Percentiles rank a stretch among this genome's conserved stretches.
phyloP scores from a whole-genome alignment of 306 rosid species.

The Senna tora region DNA sequence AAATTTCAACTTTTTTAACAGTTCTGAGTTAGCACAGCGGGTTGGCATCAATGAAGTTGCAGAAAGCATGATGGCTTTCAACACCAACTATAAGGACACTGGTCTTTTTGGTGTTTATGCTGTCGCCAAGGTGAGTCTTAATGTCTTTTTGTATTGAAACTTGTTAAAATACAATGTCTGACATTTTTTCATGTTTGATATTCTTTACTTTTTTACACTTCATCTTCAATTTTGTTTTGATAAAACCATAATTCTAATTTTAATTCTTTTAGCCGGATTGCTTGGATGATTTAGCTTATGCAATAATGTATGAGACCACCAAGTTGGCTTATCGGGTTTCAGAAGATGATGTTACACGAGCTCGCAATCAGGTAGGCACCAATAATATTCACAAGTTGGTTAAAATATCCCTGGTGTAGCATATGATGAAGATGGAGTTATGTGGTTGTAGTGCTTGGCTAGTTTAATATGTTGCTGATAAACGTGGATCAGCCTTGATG shows the following conservation, averaged over 20 bases:
- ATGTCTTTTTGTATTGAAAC: neutral
- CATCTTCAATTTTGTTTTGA: neutral
- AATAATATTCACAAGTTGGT: neutral
- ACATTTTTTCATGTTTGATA: neutral
- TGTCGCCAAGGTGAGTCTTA: constrained; percentile 68
- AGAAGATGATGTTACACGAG: constrained; percentile 81
- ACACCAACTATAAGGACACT: constrained; percentile 90
- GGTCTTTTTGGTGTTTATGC: constrained; percentile 91
- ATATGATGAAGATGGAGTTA: constrained; percentile 7
- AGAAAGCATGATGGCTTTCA: constrained; percentile 92
- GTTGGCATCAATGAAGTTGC: constrained; percentile 83
- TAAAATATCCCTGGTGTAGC: constrained; percentile 2
- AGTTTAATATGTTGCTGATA: neutral
- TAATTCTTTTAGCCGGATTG: constrained; percentile 62
- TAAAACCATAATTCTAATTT: neutral
- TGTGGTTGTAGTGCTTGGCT: neutral
- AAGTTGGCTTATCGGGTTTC: constrained; percentile 81
- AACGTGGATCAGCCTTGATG: neutral
- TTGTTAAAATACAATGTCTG: neutral
- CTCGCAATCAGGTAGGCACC: constrained; percentile 80
- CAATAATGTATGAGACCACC: constrained; percentile 83
- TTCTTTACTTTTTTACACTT: neutral
- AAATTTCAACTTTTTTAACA: constrained; percentile 40
- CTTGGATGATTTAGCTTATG: constrained; percentile 81
- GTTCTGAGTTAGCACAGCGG: constrained; percentile 81